phyloP scores from a whole-genome alignment of 768 basidiomycete species.

The Tulasnella sp. region DNA sequence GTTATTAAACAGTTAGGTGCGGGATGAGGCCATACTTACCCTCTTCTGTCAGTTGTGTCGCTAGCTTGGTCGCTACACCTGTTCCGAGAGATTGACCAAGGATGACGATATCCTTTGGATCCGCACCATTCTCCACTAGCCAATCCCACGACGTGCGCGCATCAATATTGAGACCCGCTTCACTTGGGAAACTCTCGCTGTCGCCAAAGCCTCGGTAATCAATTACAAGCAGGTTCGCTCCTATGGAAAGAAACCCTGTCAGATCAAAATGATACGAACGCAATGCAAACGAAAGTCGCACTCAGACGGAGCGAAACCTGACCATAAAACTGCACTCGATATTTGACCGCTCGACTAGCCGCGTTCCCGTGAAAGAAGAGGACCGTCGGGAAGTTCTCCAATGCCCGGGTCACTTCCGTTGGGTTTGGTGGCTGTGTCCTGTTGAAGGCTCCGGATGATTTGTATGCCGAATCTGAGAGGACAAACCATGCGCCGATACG shows the following conservation, averaged over 20 bases:
- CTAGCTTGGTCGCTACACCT: constrained; percentile 47
- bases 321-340: constrained; percentile 59
- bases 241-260: constrained; percentile 6
- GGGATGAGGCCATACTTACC: too few species aligned
- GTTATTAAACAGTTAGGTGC: not conserved
- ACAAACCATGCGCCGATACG: constrained; percentile 80
- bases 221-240: constrained; percentile 67
- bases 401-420: constrained; percentile 41
- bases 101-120: constrained; percentile 51
- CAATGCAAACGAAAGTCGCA: not conserved
- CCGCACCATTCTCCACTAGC: constrained; percentile 49
- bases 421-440: constrained; percentile 31
- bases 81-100: constrained; percentile 88
- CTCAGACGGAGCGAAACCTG: constrained; percentile 51
- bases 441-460: constrained; percentile 23
- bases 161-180: constrained; percentile 57
- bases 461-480: constrained; percentile 56
- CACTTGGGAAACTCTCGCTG: constrained; percentile 66
- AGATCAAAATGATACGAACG: not conserved
- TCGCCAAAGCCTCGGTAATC: constrained; percentile 94
- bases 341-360: constrained; percentile 57
- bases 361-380: constrained; percentile 91
- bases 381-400: constrained; percentile 57
- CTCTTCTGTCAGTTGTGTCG: constrained; percentile 32
- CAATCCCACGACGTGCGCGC: constrained; percentile 75